phyloP scores from a whole-genome alignment of 2,329 filamentous ascomycete species.

The Hymenoscyphus fructigenus region DNA sequence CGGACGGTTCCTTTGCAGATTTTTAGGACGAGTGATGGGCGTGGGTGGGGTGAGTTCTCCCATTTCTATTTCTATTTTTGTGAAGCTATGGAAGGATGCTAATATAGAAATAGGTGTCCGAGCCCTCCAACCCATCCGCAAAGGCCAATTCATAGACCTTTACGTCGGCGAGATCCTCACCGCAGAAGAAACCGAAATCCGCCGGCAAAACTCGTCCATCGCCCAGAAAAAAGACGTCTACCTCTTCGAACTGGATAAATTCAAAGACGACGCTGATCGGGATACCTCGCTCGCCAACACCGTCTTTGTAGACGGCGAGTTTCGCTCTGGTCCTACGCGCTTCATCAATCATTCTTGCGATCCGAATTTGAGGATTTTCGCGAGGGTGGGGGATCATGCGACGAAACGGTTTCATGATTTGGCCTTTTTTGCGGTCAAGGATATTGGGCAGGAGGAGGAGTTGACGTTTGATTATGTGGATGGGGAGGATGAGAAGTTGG shows the following conservation, averaged over 20 bases:
- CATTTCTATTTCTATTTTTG: not conserved
- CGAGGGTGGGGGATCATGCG: slow-evolving; percentile 73
- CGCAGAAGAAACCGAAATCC: slow-evolving; percentile 59
- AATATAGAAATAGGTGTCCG: slow-evolving; percentile 53
- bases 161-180: slow-evolving; percentile 75
- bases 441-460: slow-evolving; percentile 66
- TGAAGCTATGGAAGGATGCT: not conserved
- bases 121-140: slow-evolving; percentile 60
- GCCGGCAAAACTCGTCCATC: slow-evolving; percentile 56
- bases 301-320: slow-evolving; percentile 67
- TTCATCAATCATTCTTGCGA: slow-evolving; percentile 85
- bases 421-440: slow-evolving; percentile 69
- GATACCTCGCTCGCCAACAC: slow-evolving; percentile 51
- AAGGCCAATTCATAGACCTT: slow-evolving; percentile 76
- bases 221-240: slow-evolving; percentile 72
- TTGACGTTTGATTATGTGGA: slow-evolving; percentile 80
- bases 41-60: slow-evolving; percentile 67
- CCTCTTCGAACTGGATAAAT: slow-evolving; percentile 81
- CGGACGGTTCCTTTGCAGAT: slow-evolving; percentile 71
- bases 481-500: slow-evolving; percentile 51
- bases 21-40: slow-evolving; percentile 65
- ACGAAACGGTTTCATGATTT: slow-evolving; percentile 74
- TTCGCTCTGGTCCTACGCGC: slow-evolving; percentile 73
- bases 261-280: slow-evolving; percentile 51
- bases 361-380: slow-evolving; percentile 77